A percentile compares a stretch with the other conserved stretches of the same genome.
These are phyloP conservation scores for Pseudonitzschia multiseries DNA, from an alignment of 108 stramenopile species.

Conservation along the genomic window DNA sequence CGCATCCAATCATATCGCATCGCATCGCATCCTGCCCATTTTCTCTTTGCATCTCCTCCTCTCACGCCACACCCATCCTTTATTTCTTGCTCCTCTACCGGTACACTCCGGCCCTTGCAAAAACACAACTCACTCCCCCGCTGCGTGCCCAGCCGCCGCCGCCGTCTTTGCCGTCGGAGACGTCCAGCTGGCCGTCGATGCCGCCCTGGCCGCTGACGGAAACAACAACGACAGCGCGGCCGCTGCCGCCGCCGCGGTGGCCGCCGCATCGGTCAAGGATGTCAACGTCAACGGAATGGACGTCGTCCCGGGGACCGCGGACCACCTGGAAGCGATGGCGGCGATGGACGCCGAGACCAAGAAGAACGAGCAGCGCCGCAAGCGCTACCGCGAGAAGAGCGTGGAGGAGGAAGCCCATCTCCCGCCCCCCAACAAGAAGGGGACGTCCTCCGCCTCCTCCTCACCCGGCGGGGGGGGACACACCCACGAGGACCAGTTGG, in stretches of 20 bases:
- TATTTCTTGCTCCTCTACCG: too few species aligned
- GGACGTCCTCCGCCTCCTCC: background rate
- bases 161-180: constrained; percentile 16
- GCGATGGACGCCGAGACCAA: constrained; percentile 28
- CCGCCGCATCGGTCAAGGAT: constrained; percentile 24
- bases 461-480: background rate
- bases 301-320: too few species aligned
- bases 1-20: too few species aligned
- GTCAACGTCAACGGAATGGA: background rate
- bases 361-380: constrained; percentile 47
- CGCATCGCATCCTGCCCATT: too few species aligned
- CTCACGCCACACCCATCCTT: too few species aligned
- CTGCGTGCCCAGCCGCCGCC: constrained; percentile 6
- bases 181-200: constrained; percentile 15
- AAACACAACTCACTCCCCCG: background rate
- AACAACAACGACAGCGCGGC: constrained; percentile 26
- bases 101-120: background rate
- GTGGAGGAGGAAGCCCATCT: constrained; percentile 36
- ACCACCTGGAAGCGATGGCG: background rate
- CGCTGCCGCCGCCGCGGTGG: constrained; percentile 33
- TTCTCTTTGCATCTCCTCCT: too few species aligned
- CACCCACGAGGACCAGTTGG: constrained; percentile 64
- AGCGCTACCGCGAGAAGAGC: constrained; percentile 51
- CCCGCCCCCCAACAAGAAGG: constrained; percentile 33
- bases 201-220: constrained; percentile 17